Conservation (phyloP, 2,329 filamentous ascomycete genomes). For the Trichothecium sympodiale region DNA sequence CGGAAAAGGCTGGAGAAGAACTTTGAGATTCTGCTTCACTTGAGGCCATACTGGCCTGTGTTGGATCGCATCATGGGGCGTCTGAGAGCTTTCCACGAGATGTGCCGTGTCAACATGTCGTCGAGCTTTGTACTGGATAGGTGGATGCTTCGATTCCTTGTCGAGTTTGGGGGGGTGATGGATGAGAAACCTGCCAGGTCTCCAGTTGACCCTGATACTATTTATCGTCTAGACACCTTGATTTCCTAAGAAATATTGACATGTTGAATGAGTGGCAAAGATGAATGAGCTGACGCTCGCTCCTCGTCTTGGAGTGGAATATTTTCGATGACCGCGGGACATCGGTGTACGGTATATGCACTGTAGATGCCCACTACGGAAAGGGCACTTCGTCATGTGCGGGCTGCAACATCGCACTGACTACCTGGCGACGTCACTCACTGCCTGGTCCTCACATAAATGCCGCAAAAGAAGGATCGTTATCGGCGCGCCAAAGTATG, state of each 20-base stretch:
- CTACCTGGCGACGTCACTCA: too few relatives aligned
- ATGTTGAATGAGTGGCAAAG: too few relatives aligned
- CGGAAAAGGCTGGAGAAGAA: slow-evolving; percentile 27
- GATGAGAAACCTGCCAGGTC: slow-evolving; percentile 11
- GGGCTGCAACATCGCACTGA: too few relatives aligned
- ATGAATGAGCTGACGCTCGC: too few relatives aligned
- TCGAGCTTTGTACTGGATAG: slow-evolving; percentile 26
- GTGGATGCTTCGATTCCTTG: slow-evolving; percentile 29
- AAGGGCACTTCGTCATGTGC: too few relatives aligned
- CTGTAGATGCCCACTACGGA: too few relatives aligned
- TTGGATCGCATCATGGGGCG: slow-evolving; percentile 10
- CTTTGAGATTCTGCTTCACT: slow-evolving; percentile 28
- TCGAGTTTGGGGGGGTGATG: slow-evolving; percentile 18
- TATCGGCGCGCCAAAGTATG: too few relatives aligned
- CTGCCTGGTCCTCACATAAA: too few relatives aligned
- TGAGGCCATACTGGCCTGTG: slow-evolving; percentile 28
- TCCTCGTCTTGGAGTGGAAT: too few relatives aligned
- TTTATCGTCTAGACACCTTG: slow-evolving; percentile 1
- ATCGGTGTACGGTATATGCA: too few relatives aligned
- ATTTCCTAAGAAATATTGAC: neutral
- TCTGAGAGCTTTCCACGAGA: slow-evolving; percentile 28
- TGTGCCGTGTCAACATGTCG: slow-evolving; percentile 23
- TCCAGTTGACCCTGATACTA: neutral
- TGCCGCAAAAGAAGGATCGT: too few relatives aligned
- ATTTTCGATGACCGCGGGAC: too few relatives aligned